phyloP scores from a whole-genome alignment of 2,329 filamentous ascomycete species.

The Fusarium sp. region DNA sequence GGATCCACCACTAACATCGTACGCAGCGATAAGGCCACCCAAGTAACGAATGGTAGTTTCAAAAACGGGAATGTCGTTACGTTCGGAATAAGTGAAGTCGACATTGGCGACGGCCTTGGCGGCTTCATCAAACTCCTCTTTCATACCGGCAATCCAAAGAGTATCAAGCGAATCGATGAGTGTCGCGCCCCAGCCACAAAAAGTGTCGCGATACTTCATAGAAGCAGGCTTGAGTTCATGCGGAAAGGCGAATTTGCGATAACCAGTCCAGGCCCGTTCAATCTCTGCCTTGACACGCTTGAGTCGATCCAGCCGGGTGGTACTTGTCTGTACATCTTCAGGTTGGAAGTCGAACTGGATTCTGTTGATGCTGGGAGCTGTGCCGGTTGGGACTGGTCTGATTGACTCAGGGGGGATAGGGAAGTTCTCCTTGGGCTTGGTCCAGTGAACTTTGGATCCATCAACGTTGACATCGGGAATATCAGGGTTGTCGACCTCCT shows the following conservation, averaged over 20 bases:
- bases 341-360: conserved; percentile 79
- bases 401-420: conserved; percentile 76
- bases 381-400: conserved; percentile 78
- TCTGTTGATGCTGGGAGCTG: conserved; percentile 74
- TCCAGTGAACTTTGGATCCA: conserved; percentile 71
- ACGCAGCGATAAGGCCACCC: conserved; percentile 84
- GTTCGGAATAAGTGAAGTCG: conserved; percentile 79
- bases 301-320: conserved; percentile 71
- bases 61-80: conserved; percentile 83
- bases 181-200: conserved; percentile 91
- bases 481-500: conserved; percentile 29
- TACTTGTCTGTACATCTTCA: conserved; percentile 69
- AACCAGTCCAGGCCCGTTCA: conserved; percentile 81
- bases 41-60: conserved; percentile 93
- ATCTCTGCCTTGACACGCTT: conserved; percentile 77
- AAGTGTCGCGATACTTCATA: conserved; percentile 76
- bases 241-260: conserved; percentile 80
- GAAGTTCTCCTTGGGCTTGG: conserved; percentile 77
- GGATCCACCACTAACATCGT: conserved; percentile 78
- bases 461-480: conserved; percentile 20
- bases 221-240: conserved; percentile 83
- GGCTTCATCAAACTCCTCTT: conserved; percentile 82
- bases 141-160: conserved; percentile 85
- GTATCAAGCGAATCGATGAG: conserved; percentile 85
- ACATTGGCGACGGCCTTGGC: conserved; percentile 75